A percentile compares a stretch with the other conserved stretches of the same genome.
phyloP scores from a whole-genome alignment of 768 basidiomycete species.

The Aureoboletus auriporus region DNA sequence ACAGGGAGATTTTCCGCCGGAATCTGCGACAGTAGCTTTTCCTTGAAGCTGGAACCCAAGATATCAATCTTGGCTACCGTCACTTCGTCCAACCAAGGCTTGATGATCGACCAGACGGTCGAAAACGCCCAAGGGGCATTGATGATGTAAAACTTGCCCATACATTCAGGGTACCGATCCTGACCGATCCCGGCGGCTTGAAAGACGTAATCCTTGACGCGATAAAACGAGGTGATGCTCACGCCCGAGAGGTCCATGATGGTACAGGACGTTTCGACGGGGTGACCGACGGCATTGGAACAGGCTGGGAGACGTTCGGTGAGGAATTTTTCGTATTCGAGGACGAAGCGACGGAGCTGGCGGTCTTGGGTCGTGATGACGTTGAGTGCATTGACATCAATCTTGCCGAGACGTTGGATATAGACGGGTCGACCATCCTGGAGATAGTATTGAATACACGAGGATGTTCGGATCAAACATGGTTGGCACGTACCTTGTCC shows the following conservation, averaged over 20 bases:
- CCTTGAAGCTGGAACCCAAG: constrained; percentile 70
- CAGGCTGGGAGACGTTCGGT: constrained; percentile 78
- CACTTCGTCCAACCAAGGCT: constrained; percentile 92
- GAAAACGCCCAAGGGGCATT: constrained; percentile 94
- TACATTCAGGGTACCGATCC: constrained; percentile 86
- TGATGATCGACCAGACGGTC: constrained; percentile 84
- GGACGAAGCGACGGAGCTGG: constrained; percentile 82
- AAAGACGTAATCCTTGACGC: constrained; percentile 89
- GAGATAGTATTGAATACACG: background rate
- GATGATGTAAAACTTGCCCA: constrained; percentile 99
- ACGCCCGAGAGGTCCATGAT: constrained; percentile 86
- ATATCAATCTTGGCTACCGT: constrained; percentile 95
- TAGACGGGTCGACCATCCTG: constrained; percentile 95
- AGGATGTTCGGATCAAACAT: background rate
- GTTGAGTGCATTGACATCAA: constrained; percentile 85
- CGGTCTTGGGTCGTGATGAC: constrained; percentile 80
- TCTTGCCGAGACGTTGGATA: constrained; percentile 86
- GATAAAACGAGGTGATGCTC: constrained; percentile 73
- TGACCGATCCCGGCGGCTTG: constrained; percentile 77
- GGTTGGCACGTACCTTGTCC: constrained; percentile 61
- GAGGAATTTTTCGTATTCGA: constrained; percentile 90
- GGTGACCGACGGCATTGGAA: constrained; percentile 66
- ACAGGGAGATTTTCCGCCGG: constrained; percentile 76
- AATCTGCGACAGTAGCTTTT: constrained; percentile 77
- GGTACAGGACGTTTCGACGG: constrained; percentile 96